These are phyloP conservation scores for Plasmopara halstedii DNA, from an alignment of 352 stramenopile genomes.

Conservation along the genomic window DNA sequence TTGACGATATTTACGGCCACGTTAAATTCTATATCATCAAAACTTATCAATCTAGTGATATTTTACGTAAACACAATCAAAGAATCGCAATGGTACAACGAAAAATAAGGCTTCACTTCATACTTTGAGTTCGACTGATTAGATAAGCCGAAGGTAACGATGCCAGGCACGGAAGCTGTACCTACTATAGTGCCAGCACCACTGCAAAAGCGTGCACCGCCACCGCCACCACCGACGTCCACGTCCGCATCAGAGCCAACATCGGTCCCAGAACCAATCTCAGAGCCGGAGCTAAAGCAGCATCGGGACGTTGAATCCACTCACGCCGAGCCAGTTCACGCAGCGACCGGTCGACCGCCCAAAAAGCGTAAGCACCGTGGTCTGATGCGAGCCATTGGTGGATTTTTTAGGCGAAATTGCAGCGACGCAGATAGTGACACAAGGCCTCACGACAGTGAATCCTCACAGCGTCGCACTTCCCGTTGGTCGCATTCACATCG, in stretches of 20 bases:
- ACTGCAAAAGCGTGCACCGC: slow-evolving; percentile 2
- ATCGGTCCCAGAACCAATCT: neutral
- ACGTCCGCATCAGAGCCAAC: neutral
- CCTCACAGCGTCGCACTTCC: slow-evolving; percentile 29
- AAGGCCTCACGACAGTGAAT: slow-evolving; percentile 18
- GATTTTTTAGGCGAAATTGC: slow-evolving; percentile 38
- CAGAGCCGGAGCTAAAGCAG: slow-evolving; percentile 3
- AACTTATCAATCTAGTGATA: too few relatives aligned
- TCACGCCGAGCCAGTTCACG: neutral
- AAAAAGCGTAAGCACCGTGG: slow-evolving; percentile 28
- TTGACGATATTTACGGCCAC: too few relatives aligned
- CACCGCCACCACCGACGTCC: slow-evolving; percentile 10
- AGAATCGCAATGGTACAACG: neutral
- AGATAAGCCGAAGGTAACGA: neutral
- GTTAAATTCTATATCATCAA: too few relatives aligned
- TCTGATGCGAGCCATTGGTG: slow-evolving; percentile 42
- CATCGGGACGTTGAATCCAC: neutral
- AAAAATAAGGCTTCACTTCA: neutral
- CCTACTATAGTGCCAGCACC: neutral
- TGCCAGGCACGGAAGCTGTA: neutral
- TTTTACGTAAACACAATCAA: too few relatives aligned
- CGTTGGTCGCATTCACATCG: slow-evolving; percentile 26
- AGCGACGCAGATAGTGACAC: slow-evolving; percentile 15
- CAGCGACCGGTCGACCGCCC: neutral
- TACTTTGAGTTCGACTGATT: neutral